A percentile compares a stretch with the other conserved stretches of the same genome.
These are phyloP conservation scores for Amaranthus hypochondriacus DNA, from an alignment of 148 eudicot species.

Conservation along the genomic window DNA sequence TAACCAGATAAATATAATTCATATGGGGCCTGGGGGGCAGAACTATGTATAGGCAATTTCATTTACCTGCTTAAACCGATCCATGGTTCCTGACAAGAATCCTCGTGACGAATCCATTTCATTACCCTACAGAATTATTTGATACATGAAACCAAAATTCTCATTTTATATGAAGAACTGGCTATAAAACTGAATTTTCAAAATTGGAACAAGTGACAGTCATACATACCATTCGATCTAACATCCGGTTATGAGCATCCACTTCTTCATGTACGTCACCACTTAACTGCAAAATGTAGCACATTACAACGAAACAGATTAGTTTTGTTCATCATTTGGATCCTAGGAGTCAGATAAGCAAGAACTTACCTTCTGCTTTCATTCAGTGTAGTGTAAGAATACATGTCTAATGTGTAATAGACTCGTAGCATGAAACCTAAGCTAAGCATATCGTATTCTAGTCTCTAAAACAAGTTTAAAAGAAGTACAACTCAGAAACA, in stretches of 20 bases:
- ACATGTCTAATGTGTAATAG: neutral
- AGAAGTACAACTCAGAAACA: neutral
- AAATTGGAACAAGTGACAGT: conserved; percentile 1
- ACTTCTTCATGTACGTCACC: conserved; percentile 95
- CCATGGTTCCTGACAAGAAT: conserved; percentile 88
- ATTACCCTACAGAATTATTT: conserved; percentile 54
- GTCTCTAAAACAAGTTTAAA: neutral
- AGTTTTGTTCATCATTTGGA: neutral
- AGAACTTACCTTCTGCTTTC: neutral
- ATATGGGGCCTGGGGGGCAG: too few species aligned
- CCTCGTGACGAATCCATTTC: conserved; percentile 95
- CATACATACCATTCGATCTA: conserved; percentile 73
- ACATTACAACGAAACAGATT: neutral
- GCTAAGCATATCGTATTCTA: neutral
- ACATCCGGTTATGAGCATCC: conserved; percentile 79
- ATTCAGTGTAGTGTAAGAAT: neutral
- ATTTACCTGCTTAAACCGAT: conserved; percentile 80
- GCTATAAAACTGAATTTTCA: neutral
- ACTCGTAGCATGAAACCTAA: neutral
- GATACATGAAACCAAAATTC: neutral
- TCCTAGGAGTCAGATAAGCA: neutral
- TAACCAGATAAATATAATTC: too few species aligned
- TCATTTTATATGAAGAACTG: neutral
- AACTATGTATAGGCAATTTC: neutral
- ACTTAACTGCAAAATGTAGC: conserved; percentile 50